A percentile compares a stretch with the other conserved stretches of the same genome.
These are phyloP conservation scores for Leishmania turanica DNA, from an alignment of 208 protist species.

Conservation along the genomic window DNA sequence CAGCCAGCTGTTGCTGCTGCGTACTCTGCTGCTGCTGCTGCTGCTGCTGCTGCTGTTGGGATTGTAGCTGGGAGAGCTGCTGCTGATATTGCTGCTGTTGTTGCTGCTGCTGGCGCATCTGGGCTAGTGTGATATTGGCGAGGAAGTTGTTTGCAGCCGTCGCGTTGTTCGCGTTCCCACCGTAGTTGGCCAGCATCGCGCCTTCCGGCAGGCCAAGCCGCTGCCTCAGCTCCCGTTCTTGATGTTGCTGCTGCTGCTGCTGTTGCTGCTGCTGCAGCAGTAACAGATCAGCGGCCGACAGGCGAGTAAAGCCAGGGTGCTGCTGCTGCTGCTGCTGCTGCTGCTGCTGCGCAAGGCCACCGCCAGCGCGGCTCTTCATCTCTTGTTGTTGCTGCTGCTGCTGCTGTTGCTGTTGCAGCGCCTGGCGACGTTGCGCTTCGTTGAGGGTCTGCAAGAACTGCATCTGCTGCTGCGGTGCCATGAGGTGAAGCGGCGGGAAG, in stretches of 20 bases:
- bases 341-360: constrained; percentile 22
- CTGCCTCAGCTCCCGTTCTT: constrained; percentile 20
- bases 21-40: constrained; percentile 20
- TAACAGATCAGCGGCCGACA: neutral
- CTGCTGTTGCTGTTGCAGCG: constrained; percentile 25
- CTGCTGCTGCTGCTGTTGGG: constrained; percentile 26
- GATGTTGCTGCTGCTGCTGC: constrained; percentile 17
- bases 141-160: constrained; percentile 1
- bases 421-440: constrained; percentile 17
- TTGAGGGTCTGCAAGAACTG: constrained; percentile 27
- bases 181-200: constrained; percentile 4
- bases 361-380: constrained; percentile 9
- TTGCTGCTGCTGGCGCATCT: constrained; percentile 21
- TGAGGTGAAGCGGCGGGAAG: constrained; percentile 11
- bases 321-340: constrained; percentile 25
- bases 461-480: constrained; percentile 8
- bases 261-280: constrained; percentile 19
- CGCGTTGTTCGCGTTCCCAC: constrained; percentile 6
- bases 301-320: constrained; percentile 6
- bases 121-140: constrained; percentile 2
- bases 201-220: constrained; percentile 12
- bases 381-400: constrained; percentile 33
- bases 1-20: constrained; percentile 19
- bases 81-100: constrained; percentile 26
- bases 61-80: constrained; percentile 17